phyloP scores from a whole-genome alignment of 805 yeast genomes.

The Metschnikowia similis region DNA sequence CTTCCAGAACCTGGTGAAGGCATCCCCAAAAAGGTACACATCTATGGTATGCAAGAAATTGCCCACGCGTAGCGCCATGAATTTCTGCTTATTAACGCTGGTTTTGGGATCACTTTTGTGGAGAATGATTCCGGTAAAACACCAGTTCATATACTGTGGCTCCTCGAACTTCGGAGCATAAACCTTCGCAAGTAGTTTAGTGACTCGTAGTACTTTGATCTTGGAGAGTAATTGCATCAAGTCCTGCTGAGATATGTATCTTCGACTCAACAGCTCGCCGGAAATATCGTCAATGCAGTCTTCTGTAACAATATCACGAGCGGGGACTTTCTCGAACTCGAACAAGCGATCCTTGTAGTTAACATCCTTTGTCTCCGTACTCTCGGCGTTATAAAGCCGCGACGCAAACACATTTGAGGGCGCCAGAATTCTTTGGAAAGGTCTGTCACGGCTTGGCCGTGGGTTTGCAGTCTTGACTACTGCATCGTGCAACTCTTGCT shows the following conservation, averaged over 20 bases:
- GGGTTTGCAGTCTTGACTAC: background rate
- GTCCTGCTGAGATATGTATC: slow-evolving; percentile 6
- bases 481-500: background rate
- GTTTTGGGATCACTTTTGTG: slow-evolving; percentile 51
- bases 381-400: slow-evolving; percentile 9
- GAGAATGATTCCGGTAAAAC: slow-evolving; percentile 66
- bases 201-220: slow-evolving; percentile 53
- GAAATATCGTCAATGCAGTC: slow-evolving; percentile 8
- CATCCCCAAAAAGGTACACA: slow-evolving; percentile 60
- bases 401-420: slow-evolving; percentile 12
- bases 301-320: background rate
- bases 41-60: slow-evolving; percentile 61
- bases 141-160: slow-evolving; percentile 74
- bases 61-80: slow-evolving; percentile 58
- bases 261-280: slow-evolving; percentile 12
- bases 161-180: slow-evolving; percentile 61
- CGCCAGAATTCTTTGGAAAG: slow-evolving; percentile 6
- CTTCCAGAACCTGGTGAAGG: slow-evolving; percentile 70
- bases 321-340: slow-evolving; percentile 17
- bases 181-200: slow-evolving; percentile 60
- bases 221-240: slow-evolving; percentile 33
- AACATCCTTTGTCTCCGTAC: background rate
- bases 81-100: slow-evolving; percentile 45
- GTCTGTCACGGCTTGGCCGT: background rate
- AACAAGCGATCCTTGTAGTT: slow-evolving; percentile 14